Evolutionary conservation across 106 monocot genomes (phyloP), one percentile per base, ranked within the genome.

Genomic region (Apostasia shenzhenica): DNA sequence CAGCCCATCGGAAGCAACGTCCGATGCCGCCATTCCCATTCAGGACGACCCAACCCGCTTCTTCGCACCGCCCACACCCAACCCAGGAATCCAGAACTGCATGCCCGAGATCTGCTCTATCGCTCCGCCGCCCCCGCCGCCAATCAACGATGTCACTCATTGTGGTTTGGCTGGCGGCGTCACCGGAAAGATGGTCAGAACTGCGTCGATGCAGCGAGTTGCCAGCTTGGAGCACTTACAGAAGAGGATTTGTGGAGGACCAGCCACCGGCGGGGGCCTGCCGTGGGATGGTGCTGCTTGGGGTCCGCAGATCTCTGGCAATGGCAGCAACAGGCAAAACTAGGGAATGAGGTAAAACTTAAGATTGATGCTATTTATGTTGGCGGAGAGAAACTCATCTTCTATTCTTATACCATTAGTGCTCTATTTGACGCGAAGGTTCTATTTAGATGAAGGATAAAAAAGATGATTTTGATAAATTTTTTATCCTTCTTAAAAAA

Each of bases 181-280:
- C 26, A 41, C 7, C n/a, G 65, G 45, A 49, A 73, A 64, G 57
- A 75, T 72, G 68, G 73, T 60, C 1, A 59, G 61, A 70, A 66
- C 57, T 43, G 72, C 75, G 9, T 76, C 81, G 1, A 76, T 79
- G 76, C 82, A 86, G 44, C 66, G 70, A 2, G 74, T 68, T 7
- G 82, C 77, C 3, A 80, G 82, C 70, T 51, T 82, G 61, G 80
- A 82, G 62, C 70, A 73, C 45, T 66, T 79, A 14, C 88, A 81
- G 75, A 73, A 81, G 45, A 59, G 69, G 43, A 81, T 88, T 7
- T 41, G 70, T 57, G 80, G 78, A 2, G 72, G 57, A 13, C 50
- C 59, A 0, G 38, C 56, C 46, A 47, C 78, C 3, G 75, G 64
- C 13, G 75, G 57, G 1, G 72, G 54, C 5, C 48, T 44, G 5